Percentiles rank a stretch among this genome's conserved stretches.
These are phyloP conservation scores for Eucalyptus cladocalyx DNA, from an alignment of 345 rosid species.

Conservation along the genomic window DNA sequence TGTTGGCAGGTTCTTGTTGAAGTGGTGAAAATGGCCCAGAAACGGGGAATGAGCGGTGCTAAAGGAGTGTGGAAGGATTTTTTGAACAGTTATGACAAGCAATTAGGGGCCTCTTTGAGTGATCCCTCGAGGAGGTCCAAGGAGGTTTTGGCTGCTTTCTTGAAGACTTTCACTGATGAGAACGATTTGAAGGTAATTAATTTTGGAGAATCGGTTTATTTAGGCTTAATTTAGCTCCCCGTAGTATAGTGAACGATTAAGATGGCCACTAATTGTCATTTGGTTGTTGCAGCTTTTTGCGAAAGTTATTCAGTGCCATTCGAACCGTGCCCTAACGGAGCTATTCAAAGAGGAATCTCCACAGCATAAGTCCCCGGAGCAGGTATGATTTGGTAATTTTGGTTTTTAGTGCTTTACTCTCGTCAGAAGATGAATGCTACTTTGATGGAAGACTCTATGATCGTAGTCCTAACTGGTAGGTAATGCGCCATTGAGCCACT, in stretches of 20 bases:
- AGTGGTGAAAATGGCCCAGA: constrained; percentile 55
- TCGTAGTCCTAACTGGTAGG: background rate
- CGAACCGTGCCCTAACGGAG: constrained; percentile 26
- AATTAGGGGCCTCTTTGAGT: constrained; percentile 44
- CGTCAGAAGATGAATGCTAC: background rate
- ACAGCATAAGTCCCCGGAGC: constrained; percentile 42
- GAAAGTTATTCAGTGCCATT: constrained; percentile 22
- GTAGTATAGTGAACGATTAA: background rate
- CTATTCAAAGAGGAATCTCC: constrained; percentile 19
- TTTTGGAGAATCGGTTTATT: background rate
- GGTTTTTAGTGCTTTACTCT: background rate
- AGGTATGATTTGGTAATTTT: constrained; percentile 20
- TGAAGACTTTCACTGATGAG: constrained; percentile 30
- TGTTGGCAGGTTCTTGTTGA: constrained; percentile 47
- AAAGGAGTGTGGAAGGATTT: constrained; percentile 75
- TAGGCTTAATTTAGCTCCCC: background rate
- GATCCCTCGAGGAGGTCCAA: constrained; percentile 61
- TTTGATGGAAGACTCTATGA: background rate
- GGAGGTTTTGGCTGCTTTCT: constrained; percentile 48
- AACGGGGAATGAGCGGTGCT: constrained; percentile 32
- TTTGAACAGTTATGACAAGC: constrained; percentile 32
- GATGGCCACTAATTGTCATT: background rate
- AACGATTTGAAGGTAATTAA: constrained; percentile 35
- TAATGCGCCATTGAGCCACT: background rate
- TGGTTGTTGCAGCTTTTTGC: constrained; percentile 4